Percentiles rank a stretch among this genome's conserved stretches.
phyloP scores from a whole-genome alignment of 306 rosid genomes.

The Lathyrus aphaca region DNA sequence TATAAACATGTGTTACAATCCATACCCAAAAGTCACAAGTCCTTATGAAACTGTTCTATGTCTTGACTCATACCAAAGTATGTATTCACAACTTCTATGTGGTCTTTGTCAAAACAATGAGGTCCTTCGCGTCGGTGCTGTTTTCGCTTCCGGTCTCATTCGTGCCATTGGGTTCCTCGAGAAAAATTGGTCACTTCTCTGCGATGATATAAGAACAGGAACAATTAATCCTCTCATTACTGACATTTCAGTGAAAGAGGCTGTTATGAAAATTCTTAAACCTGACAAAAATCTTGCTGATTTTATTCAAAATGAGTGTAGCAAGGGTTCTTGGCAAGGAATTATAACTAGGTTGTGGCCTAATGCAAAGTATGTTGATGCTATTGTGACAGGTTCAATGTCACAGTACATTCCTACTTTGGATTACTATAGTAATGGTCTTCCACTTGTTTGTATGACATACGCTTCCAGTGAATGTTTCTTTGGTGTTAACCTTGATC shows the following conservation, averaged over 20 bases:
- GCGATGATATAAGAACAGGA: conserved; percentile 71
- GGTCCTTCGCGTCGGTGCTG: conserved; percentile 76
- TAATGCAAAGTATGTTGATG: conserved; percentile 86
- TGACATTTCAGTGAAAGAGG: conserved; percentile 56
- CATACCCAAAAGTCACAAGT: conserved; percentile 85
- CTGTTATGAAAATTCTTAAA: conserved; percentile 55
- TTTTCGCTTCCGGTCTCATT: conserved; percentile 86
- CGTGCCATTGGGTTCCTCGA: conserved; percentile 75
- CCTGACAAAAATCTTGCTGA: conserved; percentile 67
- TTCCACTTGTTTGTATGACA: conserved; percentile 89
- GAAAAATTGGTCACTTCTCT: conserved; percentile 64
- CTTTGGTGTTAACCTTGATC: conserved; percentile 86
- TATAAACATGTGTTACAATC: conserved; percentile 64
- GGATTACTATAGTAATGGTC: conserved; percentile 75
- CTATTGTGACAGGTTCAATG: conserved; percentile 95
- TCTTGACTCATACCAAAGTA: conserved; percentile 85
- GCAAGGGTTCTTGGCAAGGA: conserved; percentile 68
- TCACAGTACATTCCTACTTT: conserved; percentile 86
- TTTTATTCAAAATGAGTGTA: conserved; percentile 59
- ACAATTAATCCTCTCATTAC: conserved; percentile 50
- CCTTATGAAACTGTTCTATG: conserved; percentile 83
- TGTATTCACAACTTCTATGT: conserved; percentile 84
- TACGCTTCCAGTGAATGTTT: conserved; percentile 91
- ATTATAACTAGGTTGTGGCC: conserved; percentile 85
- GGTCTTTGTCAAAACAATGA: conserved; percentile 72